phyloP scores from a whole-genome alignment of 495 filamentous ascomycete genomes.

The Penicillium arizonense region DNA sequence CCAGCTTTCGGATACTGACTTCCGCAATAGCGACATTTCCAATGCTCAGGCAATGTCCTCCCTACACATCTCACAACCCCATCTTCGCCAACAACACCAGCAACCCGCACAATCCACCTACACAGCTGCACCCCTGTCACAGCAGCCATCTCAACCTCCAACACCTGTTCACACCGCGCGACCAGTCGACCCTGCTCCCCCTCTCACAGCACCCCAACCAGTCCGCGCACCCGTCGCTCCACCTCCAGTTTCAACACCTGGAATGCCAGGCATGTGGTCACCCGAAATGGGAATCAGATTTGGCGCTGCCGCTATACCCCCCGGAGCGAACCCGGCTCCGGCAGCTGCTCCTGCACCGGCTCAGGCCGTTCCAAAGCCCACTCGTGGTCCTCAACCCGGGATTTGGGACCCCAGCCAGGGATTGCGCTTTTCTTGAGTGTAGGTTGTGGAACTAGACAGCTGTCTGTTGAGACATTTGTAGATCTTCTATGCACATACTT shows the following conservation, averaged over 20 bases:
- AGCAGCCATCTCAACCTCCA: slow-evolving; percentile 28
- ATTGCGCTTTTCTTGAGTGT: slow-evolving; percentile 56
- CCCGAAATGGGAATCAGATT: slow-evolving; percentile 81
- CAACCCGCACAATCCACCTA: slow-evolving; percentile 21
- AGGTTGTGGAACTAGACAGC: neutral
- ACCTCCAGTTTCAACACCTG: slow-evolving; percentile 48
- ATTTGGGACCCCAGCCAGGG: slow-evolving; percentile 64
- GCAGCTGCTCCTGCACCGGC: slow-evolving; percentile 14
- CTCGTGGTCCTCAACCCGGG: slow-evolving; percentile 14
- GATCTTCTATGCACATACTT: neutral
- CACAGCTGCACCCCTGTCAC: slow-evolving; percentile 23
- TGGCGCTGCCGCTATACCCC: slow-evolving; percentile 29
- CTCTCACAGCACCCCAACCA: slow-evolving; percentile 55
- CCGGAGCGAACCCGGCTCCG: slow-evolving; percentile 13
- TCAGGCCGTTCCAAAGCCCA: slow-evolving; percentile 7
- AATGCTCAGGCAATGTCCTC: slow-evolving; percentile 58
- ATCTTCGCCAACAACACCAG: slow-evolving; percentile 26
- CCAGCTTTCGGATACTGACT: slow-evolving; percentile 11
- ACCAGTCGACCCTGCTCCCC: slow-evolving; percentile 23
- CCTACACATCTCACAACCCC: slow-evolving; percentile 52
- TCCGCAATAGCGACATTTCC: slow-evolving; percentile 53
- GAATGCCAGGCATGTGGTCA: slow-evolving; percentile 60
- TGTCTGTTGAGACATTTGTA: neutral
- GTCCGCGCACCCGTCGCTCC: slow-evolving; percentile 53
- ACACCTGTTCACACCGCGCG: slow-evolving; percentile 28